Conservation (phyloP, 2,329 filamentous ascomycete genomes). For the Stemphylium vesicarium region DNA sequence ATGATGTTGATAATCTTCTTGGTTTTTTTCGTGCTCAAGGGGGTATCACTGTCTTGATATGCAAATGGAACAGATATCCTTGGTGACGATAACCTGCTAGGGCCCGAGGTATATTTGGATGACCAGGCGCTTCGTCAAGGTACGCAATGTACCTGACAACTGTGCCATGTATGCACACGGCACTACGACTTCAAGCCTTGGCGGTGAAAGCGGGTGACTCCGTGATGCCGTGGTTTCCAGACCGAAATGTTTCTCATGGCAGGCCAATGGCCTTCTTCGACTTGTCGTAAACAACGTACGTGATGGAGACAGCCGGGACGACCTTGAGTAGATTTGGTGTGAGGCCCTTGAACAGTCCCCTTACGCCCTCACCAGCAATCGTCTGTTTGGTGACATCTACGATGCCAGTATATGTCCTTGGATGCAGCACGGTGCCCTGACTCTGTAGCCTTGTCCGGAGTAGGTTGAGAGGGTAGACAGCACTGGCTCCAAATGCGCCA, state of each 20-base stretch:
- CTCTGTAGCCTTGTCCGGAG: slow-evolving; percentile 90
- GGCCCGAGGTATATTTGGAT: not conserved
- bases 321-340: slow-evolving; percentile 97
- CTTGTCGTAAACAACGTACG: slow-evolving; percentile 53
- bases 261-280: slow-evolving; percentile 47
- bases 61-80: slow-evolving; percentile 3
- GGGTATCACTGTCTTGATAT: slow-evolving; percentile 11
- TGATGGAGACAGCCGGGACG: slow-evolving; percentile 90
- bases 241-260: slow-evolving; percentile 27
- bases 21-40: not conserved
- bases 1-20: not conserved
- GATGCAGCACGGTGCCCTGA: slow-evolving; percentile 92
- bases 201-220: not conserved
- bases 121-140: not conserved
- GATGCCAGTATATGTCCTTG: slow-evolving; percentile 87
- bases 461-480: slow-evolving; percentile 94
- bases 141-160: not conserved
- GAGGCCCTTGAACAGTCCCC: slow-evolving; percentile 91
- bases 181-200: not conserved
- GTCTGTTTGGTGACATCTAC: slow-evolving; percentile 87
- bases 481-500: slow-evolving; percentile 88
- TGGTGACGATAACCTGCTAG: not conserved
- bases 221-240: not conserved
- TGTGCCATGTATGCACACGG: not conserved
- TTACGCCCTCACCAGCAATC: slow-evolving; percentile 78